These are phyloP conservation scores for Camellia oleifera DNA, from an alignment of 179 eudicot genomes.

Conservation along the genomic window DNA sequence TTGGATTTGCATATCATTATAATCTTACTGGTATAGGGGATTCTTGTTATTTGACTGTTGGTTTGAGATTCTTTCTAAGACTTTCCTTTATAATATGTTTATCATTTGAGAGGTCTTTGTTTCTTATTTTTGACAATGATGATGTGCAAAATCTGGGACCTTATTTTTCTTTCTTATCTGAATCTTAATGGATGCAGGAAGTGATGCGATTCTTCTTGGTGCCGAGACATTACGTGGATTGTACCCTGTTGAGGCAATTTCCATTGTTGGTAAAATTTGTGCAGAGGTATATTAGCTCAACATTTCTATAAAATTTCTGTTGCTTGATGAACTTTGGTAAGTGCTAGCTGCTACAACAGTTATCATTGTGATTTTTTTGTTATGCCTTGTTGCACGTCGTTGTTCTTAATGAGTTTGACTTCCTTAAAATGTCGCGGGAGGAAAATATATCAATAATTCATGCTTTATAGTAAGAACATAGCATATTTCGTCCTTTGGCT, in stretches of 20 bases:
- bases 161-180: slow-evolving; percentile 7
- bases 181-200: slow-evolving; percentile 48
- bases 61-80: not conserved
- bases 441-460: not conserved
- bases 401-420: not conserved
- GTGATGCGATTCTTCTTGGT: slow-evolving; percentile 94
- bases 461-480: not conserved
- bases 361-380: not conserved
- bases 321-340: not conserved
- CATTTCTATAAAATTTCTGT: slow-evolving; percentile 6
- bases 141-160: not conserved
- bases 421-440: not conserved
- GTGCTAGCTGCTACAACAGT: not conserved
- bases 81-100: slow-evolving; percentile 1
- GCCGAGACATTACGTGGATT: slow-evolving; percentile 90
- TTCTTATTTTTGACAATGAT: not conserved
- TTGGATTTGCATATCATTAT: not conserved
- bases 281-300: slow-evolving; percentile 55
- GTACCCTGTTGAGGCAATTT: slow-evolving; percentile 85
- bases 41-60: not conserved
- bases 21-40: not conserved
- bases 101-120: not conserved
- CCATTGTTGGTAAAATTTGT: slow-evolving; percentile 78
- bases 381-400: not conserved
- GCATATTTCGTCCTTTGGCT: not conserved